phyloP scores from a whole-genome alignment of 2,329 filamentous ascomycete species.

The Fusarium verticillioides region DNA sequence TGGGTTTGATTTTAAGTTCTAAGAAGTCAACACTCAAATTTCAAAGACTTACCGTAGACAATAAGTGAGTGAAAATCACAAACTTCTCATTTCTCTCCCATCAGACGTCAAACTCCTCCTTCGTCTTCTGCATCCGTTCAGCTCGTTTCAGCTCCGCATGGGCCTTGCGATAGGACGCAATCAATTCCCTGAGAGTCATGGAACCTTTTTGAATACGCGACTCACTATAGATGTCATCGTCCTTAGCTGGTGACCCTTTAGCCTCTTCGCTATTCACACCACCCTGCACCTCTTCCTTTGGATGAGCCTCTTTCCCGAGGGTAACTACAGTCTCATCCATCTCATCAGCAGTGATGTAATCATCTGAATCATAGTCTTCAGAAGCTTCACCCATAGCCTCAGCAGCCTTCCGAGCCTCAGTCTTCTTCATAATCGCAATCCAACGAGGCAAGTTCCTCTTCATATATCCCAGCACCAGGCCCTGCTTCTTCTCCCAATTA shows the following conservation, averaged over 20 bases:
- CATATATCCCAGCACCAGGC: neutral
- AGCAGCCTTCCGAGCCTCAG: neutral
- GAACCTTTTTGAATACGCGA: neutral
- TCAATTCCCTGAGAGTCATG: neutral
- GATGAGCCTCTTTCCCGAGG: fast-evolving
- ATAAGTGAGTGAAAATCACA: neutral
- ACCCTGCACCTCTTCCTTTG: neutral
- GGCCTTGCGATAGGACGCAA: neutral
- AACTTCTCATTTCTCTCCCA: fast-evolving
- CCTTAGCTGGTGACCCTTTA: neutral
- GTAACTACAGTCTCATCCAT: neutral
- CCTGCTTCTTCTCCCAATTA: neutral
- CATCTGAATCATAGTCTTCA: neutral
- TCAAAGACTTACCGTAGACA: neutral
- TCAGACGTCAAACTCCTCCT: fast-evolving
- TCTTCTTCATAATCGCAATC: neutral
- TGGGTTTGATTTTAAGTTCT: too few relatives aligned
- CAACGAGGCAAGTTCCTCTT: neutral
- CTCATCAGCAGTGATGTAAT: neutral
- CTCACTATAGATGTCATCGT: neutral
- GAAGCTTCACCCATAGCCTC: neutral
- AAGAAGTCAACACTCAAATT: too few relatives aligned
- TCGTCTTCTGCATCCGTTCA: neutral
- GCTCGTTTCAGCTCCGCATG: neutral
- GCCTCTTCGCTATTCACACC: neutral